Evolutionary conservation across 257 asterid species (phyloP), one percentile per base, ranked within the genome.

Genomic region (Fraxinus pennsylvanica): DNA sequence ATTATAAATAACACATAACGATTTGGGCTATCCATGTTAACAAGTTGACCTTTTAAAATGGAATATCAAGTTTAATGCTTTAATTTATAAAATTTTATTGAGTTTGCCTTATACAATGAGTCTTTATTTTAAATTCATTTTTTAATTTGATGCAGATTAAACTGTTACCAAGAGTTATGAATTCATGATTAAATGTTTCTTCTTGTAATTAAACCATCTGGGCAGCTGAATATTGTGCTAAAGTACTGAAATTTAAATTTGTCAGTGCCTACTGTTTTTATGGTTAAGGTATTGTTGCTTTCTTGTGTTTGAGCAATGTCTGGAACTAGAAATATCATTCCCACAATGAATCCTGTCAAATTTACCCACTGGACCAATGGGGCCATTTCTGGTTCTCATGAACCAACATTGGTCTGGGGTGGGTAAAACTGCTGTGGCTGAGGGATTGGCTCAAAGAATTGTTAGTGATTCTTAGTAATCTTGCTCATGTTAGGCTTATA

Each of bases 281-380:
- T 41, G 15, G 54, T 45, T 45, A 14, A 43, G 54, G 19, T 45
- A 45, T 45, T 45, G 54, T 45, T 45, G 54, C n/a, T 3, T 41
- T 45, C 54, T 45, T 45, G 54, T 3, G 17, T 45, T 45, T 45
- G 54, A 45, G 54, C 54, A 45, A 45, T 45, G n/a, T 10, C 19
- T 45, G 4, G 54, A 45, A 45, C n/a, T 4, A 14, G 54, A 45
- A 38, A 38, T 38, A 38, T 38, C 10, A 38, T 47, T 47, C 4
- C 10, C 19, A 13, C n/a, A 5, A 88, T 91, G 96, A 91, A 91
- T 87, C 94, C 92, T 3, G 96, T 88, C 9, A 91, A 87, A 30
- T 88, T 91, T 71, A 89, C 96, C 14, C 90, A 89, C 88, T 87
- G 89, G 85, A 89, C 92, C 2, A 91, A 89, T 50, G 92, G 88